Percentiles rank a stretch among this genome's conserved stretches.
These are phyloP conservation scores for Phytopythium boreale DNA, from an alignment of 352 stramenopile species.

Conservation along the genomic window DNA sequence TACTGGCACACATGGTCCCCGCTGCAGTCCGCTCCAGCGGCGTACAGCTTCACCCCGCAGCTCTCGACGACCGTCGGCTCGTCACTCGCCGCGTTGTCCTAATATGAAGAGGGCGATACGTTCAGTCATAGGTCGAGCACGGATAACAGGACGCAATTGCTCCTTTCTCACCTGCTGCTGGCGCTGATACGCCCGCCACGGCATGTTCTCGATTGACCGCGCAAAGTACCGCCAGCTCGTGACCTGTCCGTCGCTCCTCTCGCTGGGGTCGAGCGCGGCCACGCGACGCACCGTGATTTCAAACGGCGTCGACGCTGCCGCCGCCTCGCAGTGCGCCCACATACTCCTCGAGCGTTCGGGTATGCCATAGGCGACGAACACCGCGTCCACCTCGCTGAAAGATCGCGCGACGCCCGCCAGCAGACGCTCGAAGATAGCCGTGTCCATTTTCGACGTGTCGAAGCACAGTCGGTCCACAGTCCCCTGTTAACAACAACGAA, in stretches of 20 bases:
- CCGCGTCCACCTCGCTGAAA: conserved; percentile 7
- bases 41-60: conserved; percentile 28
- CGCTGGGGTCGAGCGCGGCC: neutral
- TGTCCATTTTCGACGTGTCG: conserved; percentile 26
- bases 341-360: neutral
- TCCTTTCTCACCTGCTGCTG: conserved; percentile 11
- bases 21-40: conserved; percentile 13
- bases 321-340: neutral
- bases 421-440: conserved; percentile 7
- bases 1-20: conserved; percentile 33
- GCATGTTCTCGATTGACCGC: conserved; percentile 14
- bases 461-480: conserved; percentile 18
- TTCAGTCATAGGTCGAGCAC: neutral
- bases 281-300: conserved; percentile 6
- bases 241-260: neutral
- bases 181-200: conserved; percentile 15
- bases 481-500: conserved; percentile 12
- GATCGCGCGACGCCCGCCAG: conserved; percentile 6
- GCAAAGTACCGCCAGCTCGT: conserved; percentile 26
- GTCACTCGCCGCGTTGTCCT: conserved; percentile 7
- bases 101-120: neutral
- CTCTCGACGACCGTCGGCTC: conserved; percentile 36
- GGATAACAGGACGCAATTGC: neutral
- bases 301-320: neutral
- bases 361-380: conserved; percentile 2